Evolutionary conservation across 306 rosid genomes (phyloP).

Genomic region (Malus sieversii): DNA sequence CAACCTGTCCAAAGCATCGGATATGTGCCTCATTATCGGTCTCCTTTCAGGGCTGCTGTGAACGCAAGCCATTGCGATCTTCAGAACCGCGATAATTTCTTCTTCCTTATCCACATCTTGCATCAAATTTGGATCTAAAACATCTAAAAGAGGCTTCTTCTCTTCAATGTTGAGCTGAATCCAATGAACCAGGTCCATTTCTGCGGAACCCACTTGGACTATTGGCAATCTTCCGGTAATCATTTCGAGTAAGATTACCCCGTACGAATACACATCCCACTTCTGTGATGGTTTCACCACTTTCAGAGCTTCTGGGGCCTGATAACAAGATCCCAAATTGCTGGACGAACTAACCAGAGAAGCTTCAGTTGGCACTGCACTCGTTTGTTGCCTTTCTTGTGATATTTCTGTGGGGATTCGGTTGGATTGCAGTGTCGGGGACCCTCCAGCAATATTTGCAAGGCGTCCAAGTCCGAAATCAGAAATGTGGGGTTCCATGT

Average conservation of each 20-base stretch:
- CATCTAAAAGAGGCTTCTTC: conserved; percentile 80
- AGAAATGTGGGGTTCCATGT: conserved; percentile 73
- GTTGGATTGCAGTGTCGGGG: conserved; percentile 70
- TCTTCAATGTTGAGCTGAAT: conserved; percentile 89
- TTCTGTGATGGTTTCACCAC: conserved; percentile 94
- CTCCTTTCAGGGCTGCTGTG: conserved; percentile 77
- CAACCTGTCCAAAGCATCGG: conserved; percentile 71
- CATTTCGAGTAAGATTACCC: conserved; percentile 83
- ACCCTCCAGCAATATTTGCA: conserved; percentile 81
- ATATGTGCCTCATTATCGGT: conserved; percentile 83
- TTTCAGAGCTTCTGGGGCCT: conserved; percentile 85
- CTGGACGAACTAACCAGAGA: conserved; percentile 21
- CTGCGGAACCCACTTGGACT: conserved; percentile 63
- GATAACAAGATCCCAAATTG: conserved; percentile 51
- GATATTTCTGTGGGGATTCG: conserved; percentile 49
- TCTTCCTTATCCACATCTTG: conserved; percentile 72
- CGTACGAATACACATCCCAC: conserved; percentile 92
- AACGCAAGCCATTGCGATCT: conserved; percentile 90
- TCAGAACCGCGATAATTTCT: conserved; percentile 72
- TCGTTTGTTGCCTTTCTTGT: conserved; percentile 54
- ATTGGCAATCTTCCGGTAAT: conserved; percentile 76
- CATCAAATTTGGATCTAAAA: conserved; percentile 60
- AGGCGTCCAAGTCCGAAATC: conserved; percentile 97
- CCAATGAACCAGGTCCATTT: conserved; percentile 94
- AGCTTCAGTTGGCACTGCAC: conserved; percentile 44